phyloP scores from a whole-genome alignment of 768 basidiomycete genomes.

The Mycena kentingensis region DNA sequence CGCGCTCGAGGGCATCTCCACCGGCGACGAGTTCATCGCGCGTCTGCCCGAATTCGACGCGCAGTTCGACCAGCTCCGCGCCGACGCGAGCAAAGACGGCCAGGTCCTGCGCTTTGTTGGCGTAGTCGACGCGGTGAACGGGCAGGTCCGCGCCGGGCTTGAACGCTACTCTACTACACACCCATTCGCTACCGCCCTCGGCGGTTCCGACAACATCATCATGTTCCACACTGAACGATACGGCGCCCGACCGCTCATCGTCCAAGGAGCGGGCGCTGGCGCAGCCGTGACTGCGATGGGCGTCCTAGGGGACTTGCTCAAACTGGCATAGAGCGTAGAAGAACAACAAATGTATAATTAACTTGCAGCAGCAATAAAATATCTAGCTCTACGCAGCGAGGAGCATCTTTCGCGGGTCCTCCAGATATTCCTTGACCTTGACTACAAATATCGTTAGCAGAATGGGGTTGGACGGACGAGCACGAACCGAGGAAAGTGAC shows the following conservation, averaged over 20 bases:
- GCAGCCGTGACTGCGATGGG: slow-evolving; percentile 99
- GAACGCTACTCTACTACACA: slow-evolving; percentile 88
- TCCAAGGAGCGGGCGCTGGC: slow-evolving; percentile 97
- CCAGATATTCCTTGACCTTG: slow-evolving; percentile 89
- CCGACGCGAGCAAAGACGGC: slow-evolving; percentile 75
- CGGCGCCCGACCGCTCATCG: slow-evolving; percentile 81
- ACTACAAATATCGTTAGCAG: slow-evolving; percentile 45
- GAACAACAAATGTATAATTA: neutral
- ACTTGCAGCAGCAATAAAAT: neutral
- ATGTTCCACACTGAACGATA: slow-evolving; percentile 97
- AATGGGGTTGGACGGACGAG: neutral
- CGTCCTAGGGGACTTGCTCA: slow-evolving; percentile 85
- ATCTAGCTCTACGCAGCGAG: slow-evolving; percentile 42
- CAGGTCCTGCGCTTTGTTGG: slow-evolving; percentile 93
- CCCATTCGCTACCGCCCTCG: slow-evolving; percentile 93
- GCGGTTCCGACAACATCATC: slow-evolving; percentile 97
- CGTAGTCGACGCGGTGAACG: slow-evolving; percentile 78
- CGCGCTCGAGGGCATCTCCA: slow-evolving; percentile 62
- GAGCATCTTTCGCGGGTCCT: slow-evolving; percentile 93
- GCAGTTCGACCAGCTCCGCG: slow-evolving; percentile 74
- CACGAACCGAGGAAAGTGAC: slow-evolving; percentile 93
- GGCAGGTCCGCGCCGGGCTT: slow-evolving; percentile 81
- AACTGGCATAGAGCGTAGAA: slow-evolving; percentile 36
- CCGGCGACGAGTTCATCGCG: slow-evolving; percentile 81
- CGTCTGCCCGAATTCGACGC: slow-evolving; percentile 82